Percentiles rank a stretch among this genome's conserved stretches.
Conservation (phyloP, 2,329 filamentous ascomycete genomes). For the Aphanoascus verrucosus region DNA sequence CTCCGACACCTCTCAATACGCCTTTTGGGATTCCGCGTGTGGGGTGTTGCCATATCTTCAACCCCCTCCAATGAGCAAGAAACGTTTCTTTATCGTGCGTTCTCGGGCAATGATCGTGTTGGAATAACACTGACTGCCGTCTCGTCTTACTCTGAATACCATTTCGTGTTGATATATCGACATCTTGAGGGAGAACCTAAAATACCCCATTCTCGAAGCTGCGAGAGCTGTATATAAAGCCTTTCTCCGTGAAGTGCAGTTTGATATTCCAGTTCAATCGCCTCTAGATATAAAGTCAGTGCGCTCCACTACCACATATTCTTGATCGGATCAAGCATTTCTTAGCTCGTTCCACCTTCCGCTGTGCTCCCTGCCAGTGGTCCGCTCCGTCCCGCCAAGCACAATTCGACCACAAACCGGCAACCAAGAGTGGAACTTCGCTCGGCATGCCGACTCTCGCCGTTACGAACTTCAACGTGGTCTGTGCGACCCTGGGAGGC, state of each 20-base stretch:
- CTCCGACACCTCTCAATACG: background rate
- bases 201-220: background rate
- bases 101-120: slow-evolving; percentile 22
- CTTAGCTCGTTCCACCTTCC: background rate
- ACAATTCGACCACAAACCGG: slow-evolving; percentile 5
- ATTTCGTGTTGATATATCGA: background rate
- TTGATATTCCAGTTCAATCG: no score
- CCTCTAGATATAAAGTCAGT: background rate
- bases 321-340: slow-evolving; percentile 10
- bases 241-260: no score
- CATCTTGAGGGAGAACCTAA: background rate
- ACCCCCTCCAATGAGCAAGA: slow-evolving; percentile 11
- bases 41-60: background rate
- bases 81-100: slow-evolving; percentile 7
- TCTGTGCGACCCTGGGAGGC: slow-evolving; percentile 67
- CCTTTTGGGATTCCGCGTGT: background rate
- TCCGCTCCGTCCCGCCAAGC: slow-evolving; percentile 8
- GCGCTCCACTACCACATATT: background rate
- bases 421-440: background rate
- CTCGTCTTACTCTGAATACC: slow-evolving; percentile 4
- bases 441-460: slow-evolving; percentile 50
- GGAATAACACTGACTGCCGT: slow-evolving; percentile 30
- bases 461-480: slow-evolving; percentile 71
- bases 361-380: background rate
- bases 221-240: no score